Percentiles rank a stretch among this genome's conserved stretches.
Conservation (phyloP, 371 early-diverging fungal species). For the Saksenaea vasiformis region DNA sequence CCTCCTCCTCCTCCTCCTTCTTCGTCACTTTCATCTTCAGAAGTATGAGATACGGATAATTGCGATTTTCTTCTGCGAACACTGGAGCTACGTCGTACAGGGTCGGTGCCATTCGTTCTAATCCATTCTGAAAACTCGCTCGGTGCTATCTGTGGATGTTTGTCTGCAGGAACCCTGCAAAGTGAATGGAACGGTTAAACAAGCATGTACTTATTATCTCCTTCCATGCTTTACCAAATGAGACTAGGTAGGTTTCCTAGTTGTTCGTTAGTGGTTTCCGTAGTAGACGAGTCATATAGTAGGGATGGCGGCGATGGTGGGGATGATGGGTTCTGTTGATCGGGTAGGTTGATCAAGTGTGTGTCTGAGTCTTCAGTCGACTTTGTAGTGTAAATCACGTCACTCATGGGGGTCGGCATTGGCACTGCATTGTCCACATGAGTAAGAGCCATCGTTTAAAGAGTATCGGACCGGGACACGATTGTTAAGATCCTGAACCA, state of each 20-base stretch:
- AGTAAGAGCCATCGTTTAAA: not conserved
- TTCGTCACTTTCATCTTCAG: not conserved
- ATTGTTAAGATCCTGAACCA: not conserved
- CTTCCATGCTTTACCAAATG: not conserved
- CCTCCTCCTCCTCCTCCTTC: not conserved
- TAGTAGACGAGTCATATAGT: not conserved
- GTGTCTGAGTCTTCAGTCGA: not conserved
- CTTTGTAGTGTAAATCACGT: not conserved
- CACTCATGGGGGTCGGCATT: not conserved
- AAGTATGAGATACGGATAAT: not conserved
- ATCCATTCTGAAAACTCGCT: conserved; percentile 31
- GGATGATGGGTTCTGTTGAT: conserved; percentile 1
- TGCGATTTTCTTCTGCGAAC: not conserved
- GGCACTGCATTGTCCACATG: conserved; percentile 1
- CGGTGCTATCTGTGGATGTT: conserved; percentile 29
- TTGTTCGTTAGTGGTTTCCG: not conserved
- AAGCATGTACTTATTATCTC: not conserved
- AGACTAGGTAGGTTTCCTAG: not conserved
- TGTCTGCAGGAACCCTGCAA: conserved; percentile 29
- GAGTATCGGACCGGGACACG: not conserved
- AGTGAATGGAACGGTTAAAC: not conserved
- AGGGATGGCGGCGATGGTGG: not conserved
- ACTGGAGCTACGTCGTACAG: not conserved
- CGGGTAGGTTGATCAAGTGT: not conserved
- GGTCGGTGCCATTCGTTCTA: conserved; percentile 13